These are phyloP conservation scores for Dianthus caryophyllus DNA, from an alignment of 148 eudicot genomes.

Conservation along the genomic window DNA sequence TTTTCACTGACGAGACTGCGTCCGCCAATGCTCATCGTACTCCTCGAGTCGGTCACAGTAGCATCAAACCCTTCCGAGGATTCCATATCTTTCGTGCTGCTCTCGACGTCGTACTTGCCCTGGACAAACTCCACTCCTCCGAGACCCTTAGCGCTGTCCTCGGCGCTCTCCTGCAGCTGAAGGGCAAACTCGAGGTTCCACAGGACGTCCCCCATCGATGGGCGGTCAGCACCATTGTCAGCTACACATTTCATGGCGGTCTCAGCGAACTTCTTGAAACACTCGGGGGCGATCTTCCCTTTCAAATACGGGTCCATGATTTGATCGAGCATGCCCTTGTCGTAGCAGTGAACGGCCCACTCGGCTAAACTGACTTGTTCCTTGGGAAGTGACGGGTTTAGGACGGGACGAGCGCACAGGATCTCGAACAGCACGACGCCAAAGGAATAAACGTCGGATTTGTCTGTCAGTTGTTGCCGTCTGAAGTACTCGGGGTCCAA, in stretches of 20 bases:
- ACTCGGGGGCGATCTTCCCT: constrained; percentile 87
- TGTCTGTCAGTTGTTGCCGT: constrained; percentile 84
- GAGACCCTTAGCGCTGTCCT: constrained; percentile 49
- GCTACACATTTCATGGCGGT: constrained; percentile 85
- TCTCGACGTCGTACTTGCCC: constrained; percentile 36
- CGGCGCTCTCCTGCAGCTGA: constrained; percentile 92
- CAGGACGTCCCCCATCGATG: constrained; percentile 95
- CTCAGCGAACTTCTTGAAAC: constrained; percentile 84
- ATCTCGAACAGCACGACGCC: constrained; percentile 93
- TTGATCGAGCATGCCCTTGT: constrained; percentile 80
- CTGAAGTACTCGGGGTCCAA: constrained; percentile 95
- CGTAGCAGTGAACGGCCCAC: constrained; percentile 80
- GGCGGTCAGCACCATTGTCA: constrained; percentile 92
- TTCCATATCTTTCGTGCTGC: constrained; percentile 57
- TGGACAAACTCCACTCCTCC: constrained; percentile 52
- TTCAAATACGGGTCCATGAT: constrained; percentile 74
- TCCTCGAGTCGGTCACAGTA: constrained; percentile 61
- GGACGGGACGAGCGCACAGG: constrained; percentile 87
- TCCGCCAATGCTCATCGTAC: constrained; percentile 88
- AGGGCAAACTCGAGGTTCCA: constrained; percentile 96
- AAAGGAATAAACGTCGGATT: constrained; percentile 90
- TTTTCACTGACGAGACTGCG: constrained; percentile 80
- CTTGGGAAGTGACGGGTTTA: constrained; percentile 84
- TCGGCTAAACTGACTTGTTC: constrained; percentile 96
- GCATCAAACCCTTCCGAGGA: constrained; percentile 46